Evolutionary conservation across 306 rosid species (phyloP).

Genomic region (Vicia sativa): DNA sequence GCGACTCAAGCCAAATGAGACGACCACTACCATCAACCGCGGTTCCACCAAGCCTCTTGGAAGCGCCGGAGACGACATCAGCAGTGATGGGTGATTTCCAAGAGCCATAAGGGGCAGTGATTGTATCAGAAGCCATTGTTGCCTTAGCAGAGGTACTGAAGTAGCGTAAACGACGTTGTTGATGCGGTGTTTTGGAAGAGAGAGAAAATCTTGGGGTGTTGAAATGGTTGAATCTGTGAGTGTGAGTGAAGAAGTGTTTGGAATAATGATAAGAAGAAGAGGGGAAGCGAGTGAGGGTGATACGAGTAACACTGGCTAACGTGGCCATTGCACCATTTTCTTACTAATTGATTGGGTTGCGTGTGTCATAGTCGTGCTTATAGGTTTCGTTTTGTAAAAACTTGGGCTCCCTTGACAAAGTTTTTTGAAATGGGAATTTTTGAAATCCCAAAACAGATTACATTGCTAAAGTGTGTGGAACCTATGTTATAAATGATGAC

Average conservation of each 20-base stretch:
- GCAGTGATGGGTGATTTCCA: conserved; percentile 93
- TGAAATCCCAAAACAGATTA: too few species aligned
- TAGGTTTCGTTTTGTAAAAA: too few species aligned
- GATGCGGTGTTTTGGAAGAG: conserved; percentile 13
- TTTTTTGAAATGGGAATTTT: too few species aligned
- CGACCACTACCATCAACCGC: conserved; percentile 69
- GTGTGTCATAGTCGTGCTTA: background rate
- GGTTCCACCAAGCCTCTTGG: conserved; percentile 78
- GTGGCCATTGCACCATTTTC: conserved; percentile 31
- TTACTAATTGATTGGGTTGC: background rate
- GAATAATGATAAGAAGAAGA: conserved; percentile 5
- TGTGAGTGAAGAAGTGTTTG: conserved; percentile 26
- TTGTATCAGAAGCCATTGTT: conserved; percentile 53
- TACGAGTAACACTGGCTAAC: background rate
- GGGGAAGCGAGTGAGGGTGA: conserved; percentile 29
- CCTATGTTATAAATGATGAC: too few species aligned
- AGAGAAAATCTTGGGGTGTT: background rate
- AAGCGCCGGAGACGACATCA: conserved; percentile 83
- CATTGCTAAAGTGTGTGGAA: too few species aligned
- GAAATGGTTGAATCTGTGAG: conserved; percentile 29
- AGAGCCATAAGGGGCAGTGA: conserved; percentile 76
- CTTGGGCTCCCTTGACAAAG: too few species aligned
- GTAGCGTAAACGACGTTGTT: conserved; percentile 17
- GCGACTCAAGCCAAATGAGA: conserved; percentile 89
- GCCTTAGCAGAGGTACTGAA: conserved; percentile 2